These are phyloP conservation scores for Leccinum arenicola DNA, from an alignment of 768 basidiomycete species.

Conservation along the genomic window DNA sequence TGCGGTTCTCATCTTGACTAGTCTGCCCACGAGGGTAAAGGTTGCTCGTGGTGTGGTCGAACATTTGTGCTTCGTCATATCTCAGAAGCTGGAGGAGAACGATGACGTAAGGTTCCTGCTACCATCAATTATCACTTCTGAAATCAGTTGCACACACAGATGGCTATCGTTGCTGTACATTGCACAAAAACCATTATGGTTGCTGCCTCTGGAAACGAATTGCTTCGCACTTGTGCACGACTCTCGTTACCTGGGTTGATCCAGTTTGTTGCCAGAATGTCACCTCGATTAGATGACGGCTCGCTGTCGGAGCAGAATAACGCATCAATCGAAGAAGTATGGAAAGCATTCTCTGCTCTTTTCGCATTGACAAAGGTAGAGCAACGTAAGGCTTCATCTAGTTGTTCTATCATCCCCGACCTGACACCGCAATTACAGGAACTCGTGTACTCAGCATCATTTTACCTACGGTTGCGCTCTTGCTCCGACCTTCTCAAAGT, in stretches of 20 bases:
- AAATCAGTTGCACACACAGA: slow-evolving; percentile 45
- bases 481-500: slow-evolving; percentile 54
- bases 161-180: slow-evolving; percentile 82
- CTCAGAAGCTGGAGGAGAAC: slow-evolving; percentile 69
- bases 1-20: slow-evolving; percentile 79
- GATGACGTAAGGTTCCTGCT: slow-evolving; percentile 52
- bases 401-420: not conserved
- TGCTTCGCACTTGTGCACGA: slow-evolving; percentile 69
- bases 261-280: slow-evolving; percentile 71
- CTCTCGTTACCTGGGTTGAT: slow-evolving; percentile 79
- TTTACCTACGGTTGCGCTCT: slow-evolving; percentile 70
- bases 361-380: slow-evolving; percentile 54
- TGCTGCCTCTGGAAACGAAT: slow-evolving; percentile 64
- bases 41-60: slow-evolving; percentile 77
- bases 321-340: slow-evolving; percentile 70
- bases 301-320: slow-evolving; percentile 53
- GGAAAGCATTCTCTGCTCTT: slow-evolving; percentile 75
- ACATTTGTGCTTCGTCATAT: slow-evolving; percentile 80
- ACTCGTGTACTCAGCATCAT: slow-evolving; percentile 66
- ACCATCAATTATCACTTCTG: not conserved
- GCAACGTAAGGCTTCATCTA: slow-evolving; percentile 49
- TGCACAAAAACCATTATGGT: slow-evolving; percentile 83
- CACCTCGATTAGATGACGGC: slow-evolving; percentile 58
- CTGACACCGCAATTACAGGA: slow-evolving; percentile 41
- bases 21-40: slow-evolving; percentile 62